Evolutionary conservation across 306 rosid genomes (phyloP).

Genomic region (Hippophae tibetana): DNA sequence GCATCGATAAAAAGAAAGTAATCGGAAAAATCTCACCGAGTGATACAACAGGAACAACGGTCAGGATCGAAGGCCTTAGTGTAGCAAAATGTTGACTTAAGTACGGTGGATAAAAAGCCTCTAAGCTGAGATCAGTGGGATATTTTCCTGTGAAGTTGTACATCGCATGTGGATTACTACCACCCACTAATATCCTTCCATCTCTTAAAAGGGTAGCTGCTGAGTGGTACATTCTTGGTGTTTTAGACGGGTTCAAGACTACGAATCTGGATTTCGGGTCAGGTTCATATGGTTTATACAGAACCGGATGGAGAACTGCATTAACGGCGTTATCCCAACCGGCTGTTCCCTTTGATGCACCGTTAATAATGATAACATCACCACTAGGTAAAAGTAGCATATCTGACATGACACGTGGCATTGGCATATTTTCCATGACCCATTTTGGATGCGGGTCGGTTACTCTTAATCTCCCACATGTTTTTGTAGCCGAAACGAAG

Average conservation of each 20-base stretch:
- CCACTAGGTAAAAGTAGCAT: constrained; percentile 60
- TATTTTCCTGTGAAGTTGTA: constrained; percentile 44
- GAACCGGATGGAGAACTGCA: constrained; percentile 24
- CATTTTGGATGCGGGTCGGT: constrained; percentile 44
- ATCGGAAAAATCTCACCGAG: constrained; percentile 29
- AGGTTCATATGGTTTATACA: too few species aligned
- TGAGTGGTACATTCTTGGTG: constrained; percentile 75
- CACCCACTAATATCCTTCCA: constrained; percentile 61
- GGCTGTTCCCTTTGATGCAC: constrained; percentile 55
- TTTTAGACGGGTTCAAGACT: constrained; percentile 36
- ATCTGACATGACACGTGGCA: constrained; percentile 60
- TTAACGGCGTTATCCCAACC: constrained; percentile 57
- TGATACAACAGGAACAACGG: constrained; percentile 31
- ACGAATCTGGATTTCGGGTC: constrained; percentile 30
- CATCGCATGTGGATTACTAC: constrained; percentile 47
- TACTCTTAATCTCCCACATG: constrained; percentile 47
- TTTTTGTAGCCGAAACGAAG: constrained; percentile 36
- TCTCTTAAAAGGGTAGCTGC: constrained; percentile 67
- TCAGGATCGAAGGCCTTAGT: constrained; percentile 32
- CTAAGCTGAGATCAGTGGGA: constrained; percentile 65
- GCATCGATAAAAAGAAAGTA: constrained; percentile 23
- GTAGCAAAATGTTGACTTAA: constrained; percentile 14
- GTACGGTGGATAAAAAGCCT: constrained; percentile 50
- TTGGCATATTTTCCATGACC: constrained; percentile 62
- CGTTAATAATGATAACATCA: constrained; percentile 50